Evolutionary conservation across 345 rosid species (phyloP).

Genomic region (Citrus australasica): DNA sequence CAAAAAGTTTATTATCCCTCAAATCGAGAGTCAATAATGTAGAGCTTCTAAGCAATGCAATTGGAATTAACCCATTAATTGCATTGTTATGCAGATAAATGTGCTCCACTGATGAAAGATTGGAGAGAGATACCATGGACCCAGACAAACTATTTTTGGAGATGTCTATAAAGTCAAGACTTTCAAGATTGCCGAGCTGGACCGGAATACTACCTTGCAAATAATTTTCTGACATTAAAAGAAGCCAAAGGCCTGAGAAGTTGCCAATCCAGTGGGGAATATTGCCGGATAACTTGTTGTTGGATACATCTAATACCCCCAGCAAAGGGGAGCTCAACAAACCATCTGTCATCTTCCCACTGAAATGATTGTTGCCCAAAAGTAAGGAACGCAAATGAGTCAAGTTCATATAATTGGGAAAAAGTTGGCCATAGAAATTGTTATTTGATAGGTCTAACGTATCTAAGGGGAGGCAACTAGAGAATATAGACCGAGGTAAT

Average conservation of each 20-base stretch:
- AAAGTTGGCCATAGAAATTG: neutral
- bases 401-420: neutral
- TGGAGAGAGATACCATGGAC: neutral
- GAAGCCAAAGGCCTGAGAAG: accelerated
- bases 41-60: neutral
- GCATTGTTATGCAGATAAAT: neutral
- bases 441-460: neutral
- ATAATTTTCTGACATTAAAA: neutral
- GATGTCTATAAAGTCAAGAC: neutral
- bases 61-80: neutral
- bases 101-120: neutral
- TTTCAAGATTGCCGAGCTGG: neutral
- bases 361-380: neutral
- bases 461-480: neutral
- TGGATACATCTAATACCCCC: neutral
- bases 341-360: neutral
- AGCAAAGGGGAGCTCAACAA: neutral
- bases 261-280: neutral
- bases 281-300: neutral
- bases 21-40: neutral
- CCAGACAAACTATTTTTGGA: neutral
- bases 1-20: neutral
- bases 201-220: neutral
- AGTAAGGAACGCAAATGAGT: neutral
- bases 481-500: neutral